phyloP scores from a whole-genome alignment of 805 yeast species.

The Kodamaea jinghongensis region DNA sequence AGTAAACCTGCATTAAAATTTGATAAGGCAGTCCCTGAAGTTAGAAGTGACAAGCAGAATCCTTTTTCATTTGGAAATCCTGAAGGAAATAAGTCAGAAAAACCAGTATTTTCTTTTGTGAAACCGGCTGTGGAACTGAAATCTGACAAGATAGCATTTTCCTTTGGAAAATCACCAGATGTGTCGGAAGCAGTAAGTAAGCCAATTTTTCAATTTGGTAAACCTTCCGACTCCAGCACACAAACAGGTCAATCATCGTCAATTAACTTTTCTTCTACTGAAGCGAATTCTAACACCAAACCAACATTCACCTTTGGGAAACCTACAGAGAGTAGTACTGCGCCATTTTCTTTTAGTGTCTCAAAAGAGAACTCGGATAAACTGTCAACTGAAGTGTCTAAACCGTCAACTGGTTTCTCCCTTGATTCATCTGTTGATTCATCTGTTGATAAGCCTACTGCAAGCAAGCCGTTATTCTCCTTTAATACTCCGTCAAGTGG shows the following conservation, averaged over 20 bases:
- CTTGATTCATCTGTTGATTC: constrained; percentile 8
- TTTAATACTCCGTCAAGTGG: constrained; percentile 1
- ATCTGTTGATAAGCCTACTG: background rate
- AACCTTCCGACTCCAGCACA: background rate
- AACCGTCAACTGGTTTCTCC: constrained; percentile 1
- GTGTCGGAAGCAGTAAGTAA: constrained; percentile 1
- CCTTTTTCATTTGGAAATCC: constrained; percentile 23
- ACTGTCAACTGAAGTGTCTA: too few species aligned
- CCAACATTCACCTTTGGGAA: constrained; percentile 19
- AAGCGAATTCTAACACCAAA: constrained; percentile 1
- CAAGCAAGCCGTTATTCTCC: constrained; percentile 1
- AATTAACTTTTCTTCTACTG: constrained; percentile 10
- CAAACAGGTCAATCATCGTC: background rate
- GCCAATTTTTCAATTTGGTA: background rate
- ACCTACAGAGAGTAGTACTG: too few species aligned
- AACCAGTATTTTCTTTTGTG: constrained; percentile 15
- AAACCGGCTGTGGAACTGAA: constrained; percentile 1
- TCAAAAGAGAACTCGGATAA: background rate
- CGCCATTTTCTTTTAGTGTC: constrained; percentile 11
- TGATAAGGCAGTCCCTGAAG: constrained; percentile 17
- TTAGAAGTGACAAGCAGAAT: background rate
- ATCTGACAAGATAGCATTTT: constrained; percentile 9
- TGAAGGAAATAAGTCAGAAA: constrained; percentile 3
- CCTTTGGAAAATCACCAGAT: constrained; percentile 10
- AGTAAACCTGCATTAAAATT: constrained; percentile 16